Conservation (phyloP, 2,329 filamentous ascomycete species). For the Colletotrichum orchidophilum region DNA sequence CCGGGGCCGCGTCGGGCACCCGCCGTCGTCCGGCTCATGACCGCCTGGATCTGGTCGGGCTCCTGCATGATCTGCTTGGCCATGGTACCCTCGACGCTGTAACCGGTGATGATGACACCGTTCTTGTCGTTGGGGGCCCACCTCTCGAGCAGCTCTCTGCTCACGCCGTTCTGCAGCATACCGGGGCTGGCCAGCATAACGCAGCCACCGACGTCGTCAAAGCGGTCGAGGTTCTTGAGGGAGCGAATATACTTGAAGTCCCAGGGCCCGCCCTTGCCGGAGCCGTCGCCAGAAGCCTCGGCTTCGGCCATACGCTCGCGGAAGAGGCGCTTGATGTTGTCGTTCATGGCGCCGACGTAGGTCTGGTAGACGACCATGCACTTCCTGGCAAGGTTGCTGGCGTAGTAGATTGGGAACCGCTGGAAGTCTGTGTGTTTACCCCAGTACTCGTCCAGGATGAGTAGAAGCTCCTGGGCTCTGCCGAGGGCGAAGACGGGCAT, state of each 20-base stretch:
- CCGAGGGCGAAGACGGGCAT: constrained; percentile 97
- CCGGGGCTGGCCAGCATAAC: constrained; percentile 98
- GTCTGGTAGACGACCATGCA: constrained; percentile 99
- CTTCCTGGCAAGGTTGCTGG: constrained; percentile 91
- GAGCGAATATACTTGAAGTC: constrained; percentile 96
- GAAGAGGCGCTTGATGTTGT: constrained; percentile 97
- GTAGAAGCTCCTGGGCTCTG: constrained; percentile 88
- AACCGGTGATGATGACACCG: constrained; percentile 98
- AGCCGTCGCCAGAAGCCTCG: constrained; percentile 79
- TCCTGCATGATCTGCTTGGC: constrained; percentile 95
- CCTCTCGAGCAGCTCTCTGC: constrained; percentile 88
- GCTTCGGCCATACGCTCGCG: constrained; percentile 91
- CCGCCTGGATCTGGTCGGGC: constrained; percentile 91
- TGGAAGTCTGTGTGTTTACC: constrained; percentile 87
- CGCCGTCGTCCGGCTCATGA: constrained; percentile 81
- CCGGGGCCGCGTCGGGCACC: constrained; percentile 70
- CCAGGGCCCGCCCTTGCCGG: constrained; percentile 87
- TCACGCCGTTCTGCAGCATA: constrained; percentile 98
- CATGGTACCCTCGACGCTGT: constrained; percentile 99
- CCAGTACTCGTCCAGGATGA: constrained; percentile 99
- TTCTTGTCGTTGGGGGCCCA: constrained; percentile 98
- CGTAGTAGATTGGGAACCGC: constrained; percentile 95
- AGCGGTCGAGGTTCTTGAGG: constrained; percentile 90
- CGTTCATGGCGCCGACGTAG: constrained; percentile 98
- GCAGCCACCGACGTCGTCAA: constrained; percentile 94